These are phyloP conservation scores for Digitaria exilis DNA, from an alignment of 202 grass and related monocot genomes.

Conservation along the genomic window DNA sequence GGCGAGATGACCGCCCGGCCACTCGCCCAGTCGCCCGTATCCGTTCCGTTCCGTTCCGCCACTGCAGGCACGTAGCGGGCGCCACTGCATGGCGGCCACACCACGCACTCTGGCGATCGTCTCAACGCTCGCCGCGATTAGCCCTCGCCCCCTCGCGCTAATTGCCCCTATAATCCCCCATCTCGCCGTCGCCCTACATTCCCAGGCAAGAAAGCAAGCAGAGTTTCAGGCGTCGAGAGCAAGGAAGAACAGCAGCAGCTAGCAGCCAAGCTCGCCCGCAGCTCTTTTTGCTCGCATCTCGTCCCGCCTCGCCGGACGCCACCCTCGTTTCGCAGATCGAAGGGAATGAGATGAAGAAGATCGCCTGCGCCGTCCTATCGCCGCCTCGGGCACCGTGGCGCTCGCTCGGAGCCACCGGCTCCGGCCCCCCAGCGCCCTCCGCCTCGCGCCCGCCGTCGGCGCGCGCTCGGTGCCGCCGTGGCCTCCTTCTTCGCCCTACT, in stretches of 20 bases:
- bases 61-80: conserved; percentile 39
- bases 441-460: conserved; percentile 54
- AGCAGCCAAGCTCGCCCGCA: neutral
- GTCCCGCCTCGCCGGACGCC: neutral
- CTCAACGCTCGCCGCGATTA: neutral
- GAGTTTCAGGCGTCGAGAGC: neutral
- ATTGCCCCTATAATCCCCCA: conserved; percentile 49
- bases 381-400: conserved; percentile 66
- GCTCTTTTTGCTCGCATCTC: conserved; percentile 43
- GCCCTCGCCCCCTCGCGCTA: neutral
- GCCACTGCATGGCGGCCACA: conserved; percentile 37
- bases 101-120: neutral
- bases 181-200: neutral
- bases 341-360: conserved; percentile 81
- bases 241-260: conserved; percentile 17
- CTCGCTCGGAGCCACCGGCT: conserved; percentile 67
- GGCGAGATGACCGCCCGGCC: conserved; percentile 23
- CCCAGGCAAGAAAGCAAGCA: conserved; percentile 45
- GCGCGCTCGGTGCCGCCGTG: conserved; percentile 61
- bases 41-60: no score
- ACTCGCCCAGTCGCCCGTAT: neutral
- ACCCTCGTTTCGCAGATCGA: neutral
- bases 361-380: conserved; percentile 73
- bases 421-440: conserved; percentile 54
- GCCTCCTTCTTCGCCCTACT: conserved; percentile 76